A percentile compares a stretch with the other conserved stretches of the same genome.
Evolutionary conservation across 306 rosid species (phyloP).

Genomic region (Medicago arabica): DNA sequence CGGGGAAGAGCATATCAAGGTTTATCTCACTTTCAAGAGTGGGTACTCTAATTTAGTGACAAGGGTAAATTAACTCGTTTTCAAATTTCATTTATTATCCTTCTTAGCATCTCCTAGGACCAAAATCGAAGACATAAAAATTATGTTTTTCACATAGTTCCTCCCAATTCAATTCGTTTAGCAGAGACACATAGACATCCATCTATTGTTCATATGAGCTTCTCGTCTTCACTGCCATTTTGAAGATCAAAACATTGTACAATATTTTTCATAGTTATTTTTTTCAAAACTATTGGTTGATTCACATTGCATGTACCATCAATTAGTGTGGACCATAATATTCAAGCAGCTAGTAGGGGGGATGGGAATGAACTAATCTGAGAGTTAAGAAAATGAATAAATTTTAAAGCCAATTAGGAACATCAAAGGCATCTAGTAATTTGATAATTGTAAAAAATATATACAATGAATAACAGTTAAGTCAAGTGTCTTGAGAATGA

Average conservation of each 20-base stretch:
- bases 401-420: background rate
- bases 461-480: background rate
- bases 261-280: background rate
- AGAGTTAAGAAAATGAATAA: background rate
- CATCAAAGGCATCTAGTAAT: background rate
- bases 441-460: background rate
- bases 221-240: background rate
- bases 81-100: background rate
- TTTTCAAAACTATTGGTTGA: slow-evolving; percentile 6
- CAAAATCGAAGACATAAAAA: background rate
- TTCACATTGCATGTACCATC: slow-evolving; percentile 7
- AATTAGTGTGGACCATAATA: background rate
- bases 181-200: background rate
- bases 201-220: background rate
- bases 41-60: background rate
- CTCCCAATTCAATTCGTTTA: background rate
- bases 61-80: background rate
- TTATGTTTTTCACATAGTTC: background rate
- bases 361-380: background rate
- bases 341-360: background rate
- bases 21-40: background rate
- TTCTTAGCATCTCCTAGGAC: background rate
- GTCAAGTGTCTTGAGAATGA: background rate
- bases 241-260: background rate
- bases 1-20: background rate